Evolutionary conservation across 2,329 filamentous ascomycete genomes (phyloP), one percentile per base, ranked within the genome.

Genomic region (Cladosporium oxysporum): DNA sequence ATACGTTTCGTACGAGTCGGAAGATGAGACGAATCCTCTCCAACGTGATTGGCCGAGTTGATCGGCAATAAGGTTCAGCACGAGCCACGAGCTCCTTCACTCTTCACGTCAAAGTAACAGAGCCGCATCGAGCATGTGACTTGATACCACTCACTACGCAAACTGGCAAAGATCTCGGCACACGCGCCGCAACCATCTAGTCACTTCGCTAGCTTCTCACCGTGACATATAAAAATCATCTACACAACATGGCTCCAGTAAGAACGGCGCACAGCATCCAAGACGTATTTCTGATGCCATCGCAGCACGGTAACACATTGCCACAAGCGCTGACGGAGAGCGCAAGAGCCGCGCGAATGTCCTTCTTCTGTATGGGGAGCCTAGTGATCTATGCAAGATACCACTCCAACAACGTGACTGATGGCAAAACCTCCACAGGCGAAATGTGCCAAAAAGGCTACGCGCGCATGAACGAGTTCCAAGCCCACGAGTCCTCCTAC

Each of bases 391-490:
- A n/a, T n/a, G 1, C 5, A 12, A 12, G 12, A n/a, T 6, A 3
- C n/a, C 21, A 23, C 8, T 18, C 50, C 21, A 53, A 55, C 18
- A 8, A 8, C 10, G 18, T 29, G 12, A 21, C 52, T 55, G 14
- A 55, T 55, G 16, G 52, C 28, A n/a, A 44, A n/a, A 44, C n/a
- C n/a, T 47, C 29, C 31, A 72, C 66, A 83, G 83, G 88, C 82
- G 87, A 89, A 49, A 87, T 98, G 64, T 98, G 95, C 82, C 88
- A 90, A 69, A 98, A 98, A 81, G 94, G 93, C 73, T 99, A 98
- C 80, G 88, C 90, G 1, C 92, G 95, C 65, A 94, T 96, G 85
- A 94, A 96, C 76, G 94, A 98, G 77, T 97, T 96, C 78, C 94
- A 98, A 79, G 90, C 93, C 8, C 95, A 99, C 78, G 91, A 97